Conservation (phyloP, 441 rosid species). For the Brassica balearica region DNA sequence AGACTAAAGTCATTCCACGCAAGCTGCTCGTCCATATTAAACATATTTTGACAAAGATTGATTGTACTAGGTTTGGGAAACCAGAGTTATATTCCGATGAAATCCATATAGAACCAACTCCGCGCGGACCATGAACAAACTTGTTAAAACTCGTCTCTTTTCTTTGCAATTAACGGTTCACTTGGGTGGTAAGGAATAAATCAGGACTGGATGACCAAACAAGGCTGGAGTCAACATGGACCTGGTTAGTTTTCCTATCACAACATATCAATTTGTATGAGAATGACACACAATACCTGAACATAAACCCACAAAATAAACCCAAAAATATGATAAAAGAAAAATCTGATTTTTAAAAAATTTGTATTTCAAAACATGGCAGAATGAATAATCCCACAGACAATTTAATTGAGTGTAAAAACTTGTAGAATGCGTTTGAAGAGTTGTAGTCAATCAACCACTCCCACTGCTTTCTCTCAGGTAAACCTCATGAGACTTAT, state of each 20-base stretch:
- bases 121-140: too few species aligned
- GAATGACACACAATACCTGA: not conserved
- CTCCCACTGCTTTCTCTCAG: conserved; percentile 32
- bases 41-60: too few species aligned
- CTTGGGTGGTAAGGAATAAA: too few species aligned
- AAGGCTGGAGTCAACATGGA: too few species aligned
- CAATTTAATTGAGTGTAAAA: not conserved
- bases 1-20: too few species aligned
- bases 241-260: not conserved
- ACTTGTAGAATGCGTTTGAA: conserved; percentile 5
- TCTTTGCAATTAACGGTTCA: too few species aligned
- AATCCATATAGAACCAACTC: too few species aligned
- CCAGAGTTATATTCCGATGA: too few species aligned
- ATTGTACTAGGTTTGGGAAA: too few species aligned
- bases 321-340: not conserved
- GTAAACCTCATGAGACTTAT: conserved; percentile 25
- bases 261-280: not conserved
- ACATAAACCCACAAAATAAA: not conserved
- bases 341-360: not conserved
- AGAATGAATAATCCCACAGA: not conserved
- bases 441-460: conserved; percentile 16
- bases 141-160: too few species aligned
- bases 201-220: too few species aligned
- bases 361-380: not conserved
- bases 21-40: too few species aligned